These are phyloP conservation scores for Yueomyces sp. DNA, from an alignment of 805 yeast species.

Conservation along the genomic window DNA sequence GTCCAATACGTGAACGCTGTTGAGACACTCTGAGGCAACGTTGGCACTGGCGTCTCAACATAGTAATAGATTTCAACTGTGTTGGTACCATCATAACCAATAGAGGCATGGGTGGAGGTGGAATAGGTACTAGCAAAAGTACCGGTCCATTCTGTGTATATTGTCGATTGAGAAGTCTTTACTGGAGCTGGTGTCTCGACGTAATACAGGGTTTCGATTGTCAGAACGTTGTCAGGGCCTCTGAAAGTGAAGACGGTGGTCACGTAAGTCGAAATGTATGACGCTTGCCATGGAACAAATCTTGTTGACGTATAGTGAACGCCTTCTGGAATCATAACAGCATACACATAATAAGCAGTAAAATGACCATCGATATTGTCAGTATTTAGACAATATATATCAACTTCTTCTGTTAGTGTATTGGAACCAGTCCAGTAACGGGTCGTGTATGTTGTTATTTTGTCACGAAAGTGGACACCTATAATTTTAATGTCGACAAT, in stretches of 20 bases:
- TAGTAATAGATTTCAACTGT: not conserved
- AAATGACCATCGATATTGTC: too few relatives aligned
- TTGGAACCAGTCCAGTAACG: too few relatives aligned
- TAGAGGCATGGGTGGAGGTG: not conserved
- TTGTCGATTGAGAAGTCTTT: not conserved
- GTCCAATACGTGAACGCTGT: conserved; percentile 2
- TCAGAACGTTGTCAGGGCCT: not conserved
- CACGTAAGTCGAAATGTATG: not conserved
- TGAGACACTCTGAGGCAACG: not conserved
- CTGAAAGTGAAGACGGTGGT: not conserved
- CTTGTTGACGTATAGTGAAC: too few relatives aligned
- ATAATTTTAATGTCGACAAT: too few relatives aligned
- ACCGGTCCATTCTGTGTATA: not conserved
- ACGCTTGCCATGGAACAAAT: not conserved
- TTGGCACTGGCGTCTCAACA: not conserved
- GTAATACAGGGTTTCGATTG: not conserved
- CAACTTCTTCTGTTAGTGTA: too few relatives aligned
- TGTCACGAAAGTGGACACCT: too few relatives aligned
- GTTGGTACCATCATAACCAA: not conserved
- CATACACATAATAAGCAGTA: too few relatives aligned
- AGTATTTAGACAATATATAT: too few relatives aligned
- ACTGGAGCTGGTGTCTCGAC: not conserved
- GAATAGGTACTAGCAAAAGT: not conserved
- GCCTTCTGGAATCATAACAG: too few relatives aligned
- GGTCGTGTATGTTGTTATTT: too few relatives aligned